Percentiles rank a stretch among this genome's conserved stretches.
phyloP scores from a whole-genome alignment of 2,329 filamentous ascomycete genomes.

The Colletotrichum chrysophilum region DNA sequence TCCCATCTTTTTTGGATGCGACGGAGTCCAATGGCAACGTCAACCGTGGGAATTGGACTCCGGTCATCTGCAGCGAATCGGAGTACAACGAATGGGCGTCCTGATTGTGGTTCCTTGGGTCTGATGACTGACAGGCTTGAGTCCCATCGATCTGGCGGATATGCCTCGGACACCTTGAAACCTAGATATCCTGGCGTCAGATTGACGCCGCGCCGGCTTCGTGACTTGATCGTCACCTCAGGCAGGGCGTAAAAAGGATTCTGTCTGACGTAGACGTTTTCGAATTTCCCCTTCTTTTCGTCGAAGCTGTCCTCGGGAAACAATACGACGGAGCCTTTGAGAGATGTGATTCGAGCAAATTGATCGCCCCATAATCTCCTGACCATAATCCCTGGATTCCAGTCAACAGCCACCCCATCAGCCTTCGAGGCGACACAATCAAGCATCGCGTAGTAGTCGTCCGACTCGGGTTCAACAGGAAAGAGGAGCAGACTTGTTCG shows the following conservation, averaged over 20 bases:
- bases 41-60: background rate
- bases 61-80: background rate
- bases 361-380: background rate
- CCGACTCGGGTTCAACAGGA: background rate
- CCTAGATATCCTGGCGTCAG: background rate
- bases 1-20: background rate
- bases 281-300: background rate
- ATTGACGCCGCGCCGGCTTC: background rate
- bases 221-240: background rate
- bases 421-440: background rate
- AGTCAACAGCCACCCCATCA: background rate
- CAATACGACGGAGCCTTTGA: background rate
- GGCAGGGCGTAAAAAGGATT: background rate
- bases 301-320: background rate
- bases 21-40: background rate
- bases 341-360: background rate
- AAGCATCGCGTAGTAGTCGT: background rate
- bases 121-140: background rate
- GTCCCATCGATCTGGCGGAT: constrained; percentile 7
- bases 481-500: background rate
- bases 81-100: background rate
- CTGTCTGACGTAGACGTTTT: constrained; percentile 1
- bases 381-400: background rate
- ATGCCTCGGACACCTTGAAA: background rate
- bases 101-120: background rate